Evolutionary conservation across 2,329 filamentous ascomycete genomes (phyloP).

Genomic region (Mollisiaceae sp.): DNA sequence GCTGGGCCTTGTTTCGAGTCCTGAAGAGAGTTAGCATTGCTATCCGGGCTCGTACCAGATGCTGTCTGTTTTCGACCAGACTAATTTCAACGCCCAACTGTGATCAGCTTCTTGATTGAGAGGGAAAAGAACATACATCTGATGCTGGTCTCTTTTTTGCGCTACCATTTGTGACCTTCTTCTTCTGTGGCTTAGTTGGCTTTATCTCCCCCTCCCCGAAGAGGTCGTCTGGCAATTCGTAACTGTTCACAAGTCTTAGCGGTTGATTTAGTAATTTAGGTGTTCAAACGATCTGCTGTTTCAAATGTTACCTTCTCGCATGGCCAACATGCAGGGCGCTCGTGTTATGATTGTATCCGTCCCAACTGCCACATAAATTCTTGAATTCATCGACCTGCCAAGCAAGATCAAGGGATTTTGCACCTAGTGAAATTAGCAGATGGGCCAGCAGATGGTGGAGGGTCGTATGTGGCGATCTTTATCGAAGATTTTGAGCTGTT

Average conservation of each 20-base stretch:
- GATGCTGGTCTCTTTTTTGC: constrained; percentile 37
- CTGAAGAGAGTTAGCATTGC: constrained; percentile 37
- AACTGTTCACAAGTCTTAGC: constrained; percentile 55
- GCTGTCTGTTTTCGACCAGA: constrained; percentile 13
- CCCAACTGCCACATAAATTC: constrained; percentile 76
- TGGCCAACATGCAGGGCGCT: constrained; percentile 77
- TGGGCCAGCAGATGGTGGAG: constrained; percentile 29
- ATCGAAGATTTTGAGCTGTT: background rate
- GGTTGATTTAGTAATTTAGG: constrained; percentile 32
- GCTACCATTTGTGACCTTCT: constrained; percentile 25
- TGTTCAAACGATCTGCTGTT: background rate
- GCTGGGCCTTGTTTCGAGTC: constrained; percentile 35
- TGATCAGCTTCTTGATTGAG: constrained; percentile 21
- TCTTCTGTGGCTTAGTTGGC: constrained; percentile 50
- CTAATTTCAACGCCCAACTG: constrained; percentile 14
- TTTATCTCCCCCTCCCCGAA: constrained; percentile 81
- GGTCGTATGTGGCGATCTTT: background rate
- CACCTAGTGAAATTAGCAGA: constrained; percentile 54
- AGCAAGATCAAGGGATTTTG: constrained; percentile 77
- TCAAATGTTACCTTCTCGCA: constrained; percentile 72
- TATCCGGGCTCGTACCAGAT: constrained; percentile 5
- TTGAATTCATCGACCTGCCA: constrained; percentile 88
- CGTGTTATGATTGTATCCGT: constrained; percentile 74
- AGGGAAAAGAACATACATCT: constrained; percentile 39
- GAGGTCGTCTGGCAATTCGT: constrained; percentile 86